Percentiles rank a stretch among this genome's conserved stretches.
Conservation (phyloP, 2,329 filamentous ascomycete species). For the Curvularia verruculosa region DNA sequence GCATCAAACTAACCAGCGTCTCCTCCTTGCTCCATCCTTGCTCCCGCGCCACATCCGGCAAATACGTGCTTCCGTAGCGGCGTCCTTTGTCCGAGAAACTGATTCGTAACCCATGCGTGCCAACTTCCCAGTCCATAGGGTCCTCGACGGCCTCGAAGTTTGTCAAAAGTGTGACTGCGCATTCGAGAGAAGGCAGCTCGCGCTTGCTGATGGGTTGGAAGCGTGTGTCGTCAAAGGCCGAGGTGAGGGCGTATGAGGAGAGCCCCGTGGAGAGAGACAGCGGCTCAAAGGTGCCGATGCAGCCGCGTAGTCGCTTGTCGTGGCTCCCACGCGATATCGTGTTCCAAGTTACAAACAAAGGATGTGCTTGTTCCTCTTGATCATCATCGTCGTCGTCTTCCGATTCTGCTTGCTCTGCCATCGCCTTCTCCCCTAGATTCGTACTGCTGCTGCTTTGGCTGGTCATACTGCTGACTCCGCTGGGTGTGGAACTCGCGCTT, state of each 20-base stretch:
- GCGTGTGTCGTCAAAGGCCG: constrained; percentile 67
- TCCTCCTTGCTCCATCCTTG: constrained; percentile 97
- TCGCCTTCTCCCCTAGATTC: constrained; percentile 45
- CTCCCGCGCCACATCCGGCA: constrained; percentile 89
- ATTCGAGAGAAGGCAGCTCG: constrained; percentile 49
- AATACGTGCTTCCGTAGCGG: constrained; percentile 83
- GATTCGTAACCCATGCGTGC: constrained; percentile 85
- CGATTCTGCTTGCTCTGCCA: constrained; percentile 31
- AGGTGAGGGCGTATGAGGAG: constrained; percentile 15
- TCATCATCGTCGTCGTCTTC: constrained; percentile 36
- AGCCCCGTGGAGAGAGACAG: constrained; percentile 14
- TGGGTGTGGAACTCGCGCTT: constrained; percentile 55
- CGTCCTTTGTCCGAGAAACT: constrained; percentile 76
- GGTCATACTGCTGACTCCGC: constrained; percentile 55
- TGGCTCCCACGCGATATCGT: constrained; percentile 61
- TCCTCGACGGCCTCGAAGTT: constrained; percentile 79
- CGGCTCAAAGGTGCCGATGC: constrained; percentile 75
- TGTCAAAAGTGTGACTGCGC: constrained; percentile 77
- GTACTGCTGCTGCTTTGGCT: constrained; percentile 42
- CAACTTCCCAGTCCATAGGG: constrained; percentile 83
- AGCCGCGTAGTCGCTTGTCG: constrained; percentile 78
- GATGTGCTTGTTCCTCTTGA: constrained; percentile 53
- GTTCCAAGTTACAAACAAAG: constrained; percentile 96
- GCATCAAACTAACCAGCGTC: constrained; percentile 85
- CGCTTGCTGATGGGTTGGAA: constrained; percentile 62